Base-by-base conservation (phyloP, 2,329 filamentous ascomycete genomes). In the Trichoderma asperellum region DNA sequence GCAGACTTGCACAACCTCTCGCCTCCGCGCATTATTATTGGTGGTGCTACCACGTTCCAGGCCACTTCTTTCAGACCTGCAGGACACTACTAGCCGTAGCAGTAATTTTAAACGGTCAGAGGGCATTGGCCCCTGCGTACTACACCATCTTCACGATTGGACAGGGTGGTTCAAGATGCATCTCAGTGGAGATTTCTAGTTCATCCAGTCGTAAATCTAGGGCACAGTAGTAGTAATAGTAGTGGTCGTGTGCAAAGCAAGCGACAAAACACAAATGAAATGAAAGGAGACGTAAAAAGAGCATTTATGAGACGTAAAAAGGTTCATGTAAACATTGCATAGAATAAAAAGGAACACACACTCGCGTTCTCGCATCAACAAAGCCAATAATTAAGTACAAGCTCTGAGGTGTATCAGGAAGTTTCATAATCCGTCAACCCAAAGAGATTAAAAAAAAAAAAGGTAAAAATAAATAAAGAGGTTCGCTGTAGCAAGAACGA, bases 381-480 rank as follows among this genome's bases (percentile, higher is more conserved):
- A 43, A n/a, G 18, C 7, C 34, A 55, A 64, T 56, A 29, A 66
- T 67, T 59, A 67, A 52, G 55, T 59, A 67, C 55, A 67, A 14
- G 4, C 7, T 21, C 18, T 37, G 37, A 57, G 53, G 27, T n/a
- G 12, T 37, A 35, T 52, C 37, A 27, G 43, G 43, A 58, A 59
- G 16, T 16, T 27, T 67, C 63, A 59, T 67, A 27, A 67, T 67
- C 64, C 43, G 49, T 67, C 40, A 59, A 43, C 21, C 21, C 34
- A 37, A 18, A 27, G 18, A 68, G 16, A 56, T 18, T 10, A 56
- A 56, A 16, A 29, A 18, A 56, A 56, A 16, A 29, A 32, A 70
- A 68, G 37, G 55, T 16, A 66, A 72, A 72, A 70, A 6, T 24
- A 40, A 37, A 55, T 43, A 66, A 32, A 47, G 6, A 14, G 35